These are phyloP conservation scores for Apiospora pterosperma DNA, from an alignment of 2,329 filamentous ascomycete genomes.

Conservation along the genomic window DNA sequence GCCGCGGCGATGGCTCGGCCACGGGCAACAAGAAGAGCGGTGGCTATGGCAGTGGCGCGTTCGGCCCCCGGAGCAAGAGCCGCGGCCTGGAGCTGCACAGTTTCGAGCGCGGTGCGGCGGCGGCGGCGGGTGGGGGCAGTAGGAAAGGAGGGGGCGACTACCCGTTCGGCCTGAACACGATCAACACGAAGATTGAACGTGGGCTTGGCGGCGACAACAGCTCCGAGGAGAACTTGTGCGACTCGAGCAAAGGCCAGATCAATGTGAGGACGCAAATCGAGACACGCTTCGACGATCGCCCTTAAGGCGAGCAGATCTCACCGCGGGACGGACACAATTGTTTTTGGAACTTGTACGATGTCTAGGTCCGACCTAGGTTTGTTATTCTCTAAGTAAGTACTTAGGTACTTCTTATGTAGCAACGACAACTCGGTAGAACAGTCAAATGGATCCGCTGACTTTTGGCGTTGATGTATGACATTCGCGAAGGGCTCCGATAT, in stretches of 20 bases:
- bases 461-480: no score
- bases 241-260: constrained; percentile 3
- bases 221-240: constrained; percentile 9
- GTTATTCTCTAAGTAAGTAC: no score
- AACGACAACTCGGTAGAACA: neutral
- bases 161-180: neutral
- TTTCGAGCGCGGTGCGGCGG: neutral
- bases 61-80: neutral
- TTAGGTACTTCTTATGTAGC: neutral
- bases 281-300: constrained; percentile 8
- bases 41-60: neutral
- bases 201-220: constrained; percentile 8
- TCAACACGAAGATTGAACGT: neutral
- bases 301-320: neutral
- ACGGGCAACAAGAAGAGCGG: neutral
- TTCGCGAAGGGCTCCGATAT: no score
- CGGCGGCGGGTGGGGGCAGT: neutral
- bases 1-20: neutral
- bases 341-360: neutral
- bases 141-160: neutral
- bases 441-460: no score
- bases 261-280: constrained; percentile 10
- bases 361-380: neutral
- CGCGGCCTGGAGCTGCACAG: constrained; percentile 7
- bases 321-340: neutral